Evolutionary conservation across 768 basidiomycete species (phyloP).

Genomic region (Porpolomopsis calyptriformis): DNA sequence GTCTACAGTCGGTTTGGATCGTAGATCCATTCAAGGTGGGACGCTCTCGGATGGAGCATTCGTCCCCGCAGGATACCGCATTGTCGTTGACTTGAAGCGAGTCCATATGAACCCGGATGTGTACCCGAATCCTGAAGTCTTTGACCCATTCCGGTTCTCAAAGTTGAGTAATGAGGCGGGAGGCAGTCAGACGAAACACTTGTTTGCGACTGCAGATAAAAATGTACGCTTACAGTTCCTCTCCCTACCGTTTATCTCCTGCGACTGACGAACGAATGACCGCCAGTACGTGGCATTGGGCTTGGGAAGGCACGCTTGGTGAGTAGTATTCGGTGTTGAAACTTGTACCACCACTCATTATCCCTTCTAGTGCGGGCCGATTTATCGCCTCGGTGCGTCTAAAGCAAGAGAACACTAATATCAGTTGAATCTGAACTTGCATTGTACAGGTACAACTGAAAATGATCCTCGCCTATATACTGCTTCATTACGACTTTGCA

Average conservation of each 20-base stretch:
- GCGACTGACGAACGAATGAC: neutral
- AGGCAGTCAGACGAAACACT: neutral
- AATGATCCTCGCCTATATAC: constrained; percentile 2
- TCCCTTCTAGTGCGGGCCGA: constrained; percentile 3
- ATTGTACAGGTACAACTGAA: constrained; percentile 4
- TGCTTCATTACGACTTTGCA: constrained; percentile 4
- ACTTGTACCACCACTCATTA: neutral
- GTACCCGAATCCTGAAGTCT: constrained; percentile 5
- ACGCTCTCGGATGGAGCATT: constrained; percentile 5
- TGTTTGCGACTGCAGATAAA: constrained; percentile 5
- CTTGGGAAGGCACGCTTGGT: constrained; percentile 1
- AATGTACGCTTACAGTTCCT: too few relatives aligned
- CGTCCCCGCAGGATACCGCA: constrained; percentile 1
- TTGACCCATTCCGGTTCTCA: constrained; percentile 9
- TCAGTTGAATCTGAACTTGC: too few relatives aligned
- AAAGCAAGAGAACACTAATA: neutral
- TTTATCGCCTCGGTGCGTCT: constrained; percentile 6
- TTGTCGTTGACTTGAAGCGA: neutral
- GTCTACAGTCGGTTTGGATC: constrained; percentile 3
- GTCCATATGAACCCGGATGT: constrained; percentile 4
- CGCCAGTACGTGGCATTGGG: constrained; percentile 3
- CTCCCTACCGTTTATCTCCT: neutral
- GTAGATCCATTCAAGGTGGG: neutral
- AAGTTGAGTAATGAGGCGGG: constrained; percentile 5
- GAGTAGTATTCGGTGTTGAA: neutral